phyloP scores from a whole-genome alignment of 1,139 yeast genomes.

The Hyphopichia burtonii region DNA sequence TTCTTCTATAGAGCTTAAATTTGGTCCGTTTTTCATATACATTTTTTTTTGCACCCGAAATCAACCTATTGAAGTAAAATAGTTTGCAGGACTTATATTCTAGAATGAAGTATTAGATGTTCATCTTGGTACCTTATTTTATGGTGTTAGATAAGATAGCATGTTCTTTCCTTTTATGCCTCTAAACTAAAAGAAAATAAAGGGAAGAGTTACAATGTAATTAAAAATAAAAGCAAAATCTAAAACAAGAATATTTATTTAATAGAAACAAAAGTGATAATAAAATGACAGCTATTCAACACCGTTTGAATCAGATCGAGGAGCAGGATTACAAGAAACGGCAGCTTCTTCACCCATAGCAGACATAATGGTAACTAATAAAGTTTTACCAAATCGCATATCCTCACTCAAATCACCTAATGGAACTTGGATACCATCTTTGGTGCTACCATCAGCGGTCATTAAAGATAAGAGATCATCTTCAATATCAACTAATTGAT shows the following conservation, averaged over 20 bases:
- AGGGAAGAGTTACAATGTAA: neutral
- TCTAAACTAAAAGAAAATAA: no score
- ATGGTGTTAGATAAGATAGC: no score
- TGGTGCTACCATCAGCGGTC: slow-evolving; percentile 97
- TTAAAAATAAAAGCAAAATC: neutral
- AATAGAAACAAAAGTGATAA: neutral
- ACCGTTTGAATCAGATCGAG: slow-evolving; percentile 43
- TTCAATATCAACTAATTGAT: slow-evolving; percentile 95
- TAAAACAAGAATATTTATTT: neutral
- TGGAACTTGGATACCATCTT: slow-evolving; percentile 98
- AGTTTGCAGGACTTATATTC: no score
- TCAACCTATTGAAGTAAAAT: no score
- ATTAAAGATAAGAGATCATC: slow-evolving; percentile 97
- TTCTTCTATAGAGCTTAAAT: no score
- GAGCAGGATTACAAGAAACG: slow-evolving; percentile 96
- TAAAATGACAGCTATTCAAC: neutral
- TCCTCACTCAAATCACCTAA: slow-evolving; percentile 96
- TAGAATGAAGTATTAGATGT: no score
- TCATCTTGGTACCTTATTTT: no score
- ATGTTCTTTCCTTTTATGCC: no score
- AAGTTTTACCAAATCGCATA: slow-evolving; percentile 92
- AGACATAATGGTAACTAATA: slow-evolving; percentile 90
- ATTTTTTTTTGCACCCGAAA: no score
- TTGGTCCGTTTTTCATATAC: no score
- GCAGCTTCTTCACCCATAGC: slow-evolving; percentile 99